These are phyloP conservation scores for Didymella exigua DNA, from an alignment of 2,329 filamentous ascomycete species.

Conservation along the genomic window DNA sequence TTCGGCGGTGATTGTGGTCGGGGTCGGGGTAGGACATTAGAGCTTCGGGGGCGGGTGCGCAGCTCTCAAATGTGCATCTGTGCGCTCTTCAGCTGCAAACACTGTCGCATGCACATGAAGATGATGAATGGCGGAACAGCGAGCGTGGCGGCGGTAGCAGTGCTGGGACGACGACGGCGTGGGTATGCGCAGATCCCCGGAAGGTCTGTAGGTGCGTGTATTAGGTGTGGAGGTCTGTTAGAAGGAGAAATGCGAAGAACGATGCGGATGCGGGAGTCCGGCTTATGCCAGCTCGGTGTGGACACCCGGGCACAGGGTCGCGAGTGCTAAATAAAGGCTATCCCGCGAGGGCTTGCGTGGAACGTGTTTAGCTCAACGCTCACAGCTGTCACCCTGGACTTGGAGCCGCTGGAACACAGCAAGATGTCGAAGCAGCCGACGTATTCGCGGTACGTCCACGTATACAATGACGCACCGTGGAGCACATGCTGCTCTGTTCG, in stretches of 20 bases:
- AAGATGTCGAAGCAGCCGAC: not conserved
- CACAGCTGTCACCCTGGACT: not conserved
- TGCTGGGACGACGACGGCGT: not conserved
- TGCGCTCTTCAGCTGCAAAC: slow-evolving; percentile 35
- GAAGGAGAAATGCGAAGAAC: slow-evolving; percentile 1
- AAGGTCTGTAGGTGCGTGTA: not conserved
- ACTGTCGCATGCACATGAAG: slow-evolving; percentile 31
- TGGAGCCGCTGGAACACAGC: not conserved
- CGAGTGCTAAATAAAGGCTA: slow-evolving; percentile 3
- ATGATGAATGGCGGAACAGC: slow-evolving; percentile 1
- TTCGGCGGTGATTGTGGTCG: slow-evolving; percentile 49
- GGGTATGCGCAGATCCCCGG: not conserved
- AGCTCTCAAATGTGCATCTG: slow-evolving; percentile 38
- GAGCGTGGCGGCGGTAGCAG: slow-evolving; percentile 14
- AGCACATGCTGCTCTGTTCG: slow-evolving; percentile 3
- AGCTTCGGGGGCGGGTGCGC: slow-evolving; percentile 35
- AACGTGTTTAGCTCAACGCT: slow-evolving; percentile 5
- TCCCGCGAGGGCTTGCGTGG: not conserved
- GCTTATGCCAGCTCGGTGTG: slow-evolving; percentile 11
- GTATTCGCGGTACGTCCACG: not conserved
- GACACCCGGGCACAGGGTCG: slow-evolving; percentile 7
- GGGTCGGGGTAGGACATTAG: slow-evolving; percentile 58
- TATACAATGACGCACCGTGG: not conserved
- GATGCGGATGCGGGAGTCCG: slow-evolving; percentile 8
- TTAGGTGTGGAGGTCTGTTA: not conserved